Base-by-base conservation (phyloP, 208 protist species). In the Wallacemonas rigidus region DNA sequence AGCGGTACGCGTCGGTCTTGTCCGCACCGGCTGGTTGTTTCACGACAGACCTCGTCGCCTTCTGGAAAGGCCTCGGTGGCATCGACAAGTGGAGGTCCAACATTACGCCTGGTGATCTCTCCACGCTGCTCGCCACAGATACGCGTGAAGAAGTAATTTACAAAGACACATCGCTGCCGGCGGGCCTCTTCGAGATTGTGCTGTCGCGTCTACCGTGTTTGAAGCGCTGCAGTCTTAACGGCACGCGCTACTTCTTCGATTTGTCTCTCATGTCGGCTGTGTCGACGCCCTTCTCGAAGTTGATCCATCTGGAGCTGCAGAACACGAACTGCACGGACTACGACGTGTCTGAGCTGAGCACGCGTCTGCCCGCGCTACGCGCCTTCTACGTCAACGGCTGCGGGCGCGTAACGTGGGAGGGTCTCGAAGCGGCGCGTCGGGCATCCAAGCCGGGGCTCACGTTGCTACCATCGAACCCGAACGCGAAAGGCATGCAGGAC, bases 301-400 rank as follows among this genome's bases (percentile, higher is more conserved):
- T 62, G 9, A 38, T 62, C 8, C 56, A 62, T 15, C 38, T 62
- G 3, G 56, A 62, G 56, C 38, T 62, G 56, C 56, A 62, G 38
- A 62, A 62, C 56, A 62, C 56, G 38, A 62, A 62, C 56, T 62
- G 56, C 56, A 62, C 56, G 5, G 56, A 62, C 56, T 62, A 62
- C 56, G 56, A 62, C 36, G 56, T 62, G 8, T 36, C 36, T 3
- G 56, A 62, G 56, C 56, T 62, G 17, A 43, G 56, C 38, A n/a
- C 38, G 56, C 56, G 56, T 36, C 56, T 62, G 56, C 17, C 35
- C 36, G 17, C 56, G 36, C 38, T 62, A 6, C 56, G 56, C 17
- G 50, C 56, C 36, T 62, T 62, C 38, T 62, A 62, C 56, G 56
- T 62, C 36, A 62, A 62, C 38, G 56, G 56, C 36, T 62, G 56